Evolutionary conservation across 306 rosid genomes (phyloP).

Genomic region (Acacia crassicarpa): DNA sequence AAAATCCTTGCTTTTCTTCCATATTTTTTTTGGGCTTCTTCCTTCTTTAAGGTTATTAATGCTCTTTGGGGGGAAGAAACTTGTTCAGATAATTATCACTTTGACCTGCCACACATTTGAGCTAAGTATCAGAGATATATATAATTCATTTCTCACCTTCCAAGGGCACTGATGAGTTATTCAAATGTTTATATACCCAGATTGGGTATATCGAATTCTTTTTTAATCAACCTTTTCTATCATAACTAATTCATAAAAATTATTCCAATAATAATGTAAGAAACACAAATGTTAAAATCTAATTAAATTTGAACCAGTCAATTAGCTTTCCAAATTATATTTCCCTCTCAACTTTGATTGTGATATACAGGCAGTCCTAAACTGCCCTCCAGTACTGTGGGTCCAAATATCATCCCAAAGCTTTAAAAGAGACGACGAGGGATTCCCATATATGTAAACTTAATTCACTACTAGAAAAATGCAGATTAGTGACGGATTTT

Average conservation of each 20-base stretch:
- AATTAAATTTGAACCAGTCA: neutral
- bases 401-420: neutral
- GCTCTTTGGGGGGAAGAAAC: neutral
- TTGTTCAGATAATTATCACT: neutral
- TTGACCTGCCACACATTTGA: neutral
- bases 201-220: neutral
- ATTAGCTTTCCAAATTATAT: neutral
- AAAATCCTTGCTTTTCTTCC: neutral
- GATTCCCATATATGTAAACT: neutral
- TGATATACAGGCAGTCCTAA: neutral
- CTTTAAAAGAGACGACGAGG: neutral
- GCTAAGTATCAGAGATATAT: neutral
- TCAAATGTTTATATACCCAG: neutral
- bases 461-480: no score
- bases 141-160: neutral
- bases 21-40: no score
- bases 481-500: no score
- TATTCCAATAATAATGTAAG: neutral
- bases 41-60: neutral
- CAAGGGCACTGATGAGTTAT: neutral
- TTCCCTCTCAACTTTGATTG: neutral
- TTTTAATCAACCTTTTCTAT: neutral
- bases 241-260: neutral
- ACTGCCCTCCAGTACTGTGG: neutral
- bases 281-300: neutral